phyloP scores from a whole-genome alignment of 2,329 filamentous ascomycete species.

The Penicillium verrucosum region DNA sequence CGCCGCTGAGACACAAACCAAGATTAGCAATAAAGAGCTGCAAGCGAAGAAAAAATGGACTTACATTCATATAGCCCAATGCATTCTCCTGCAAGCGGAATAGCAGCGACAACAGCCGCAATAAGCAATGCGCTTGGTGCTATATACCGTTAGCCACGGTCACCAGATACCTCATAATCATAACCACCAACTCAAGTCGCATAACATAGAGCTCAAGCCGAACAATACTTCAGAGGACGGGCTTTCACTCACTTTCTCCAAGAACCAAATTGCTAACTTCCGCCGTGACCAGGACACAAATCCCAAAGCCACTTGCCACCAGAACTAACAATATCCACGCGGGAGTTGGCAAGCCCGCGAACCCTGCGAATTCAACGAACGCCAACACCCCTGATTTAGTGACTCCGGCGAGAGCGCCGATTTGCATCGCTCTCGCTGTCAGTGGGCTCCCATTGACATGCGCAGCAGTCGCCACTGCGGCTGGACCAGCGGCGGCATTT shows the following conservation, averaged over 20 bases:
- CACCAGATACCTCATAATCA: neutral
- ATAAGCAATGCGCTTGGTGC: constrained; percentile 15
- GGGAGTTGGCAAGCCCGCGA: constrained; percentile 11
- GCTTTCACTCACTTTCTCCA: constrained; percentile 10
- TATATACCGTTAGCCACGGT: neutral
- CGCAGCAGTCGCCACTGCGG: constrained; percentile 15
- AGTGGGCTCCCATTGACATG: constrained; percentile 14
- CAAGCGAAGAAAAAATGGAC: neutral
- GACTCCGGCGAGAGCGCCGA: constrained; percentile 14
- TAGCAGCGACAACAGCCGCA: constrained; percentile 17
- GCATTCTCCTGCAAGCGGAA: constrained; percentile 14
- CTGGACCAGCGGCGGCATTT: constrained; percentile 17
- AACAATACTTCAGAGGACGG: neutral
- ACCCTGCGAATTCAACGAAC: constrained; percentile 14
- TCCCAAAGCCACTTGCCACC: constrained; percentile 14
- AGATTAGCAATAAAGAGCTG: neutral
- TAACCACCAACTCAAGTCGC: neutral
- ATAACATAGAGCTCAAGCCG: neutral
- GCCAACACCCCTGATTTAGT: constrained; percentile 16
- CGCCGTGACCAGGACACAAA: constrained; percentile 14
- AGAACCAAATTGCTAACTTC: constrained; percentile 17
- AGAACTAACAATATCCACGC: constrained; percentile 16
- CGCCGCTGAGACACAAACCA: constrained; percentile 4
- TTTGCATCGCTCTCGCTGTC: constrained; percentile 13
- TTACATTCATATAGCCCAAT: constrained; percentile 17